These are phyloP conservation scores for Cryptomeria japonica DNA, from an alignment of 75 land plant genomes.

Conservation along the genomic window DNA sequence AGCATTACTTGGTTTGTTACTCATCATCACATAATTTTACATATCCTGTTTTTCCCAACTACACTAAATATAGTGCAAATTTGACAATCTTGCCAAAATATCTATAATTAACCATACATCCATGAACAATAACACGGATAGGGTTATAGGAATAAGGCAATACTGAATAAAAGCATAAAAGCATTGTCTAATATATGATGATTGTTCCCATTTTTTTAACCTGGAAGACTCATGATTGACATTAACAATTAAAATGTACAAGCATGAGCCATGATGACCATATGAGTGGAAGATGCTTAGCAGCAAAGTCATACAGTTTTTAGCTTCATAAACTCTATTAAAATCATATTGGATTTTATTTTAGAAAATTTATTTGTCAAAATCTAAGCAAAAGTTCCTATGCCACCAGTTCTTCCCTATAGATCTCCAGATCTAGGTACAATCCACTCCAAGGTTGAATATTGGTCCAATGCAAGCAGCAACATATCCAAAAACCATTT, in stretches of 20 bases:
- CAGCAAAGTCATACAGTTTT: not conserved
- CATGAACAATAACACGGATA: no score
- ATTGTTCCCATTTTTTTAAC: not conserved
- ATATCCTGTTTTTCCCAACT: not conserved
- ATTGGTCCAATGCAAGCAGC: no score
- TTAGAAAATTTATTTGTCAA: not conserved
- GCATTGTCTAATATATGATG: not conserved
- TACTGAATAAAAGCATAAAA: not conserved
- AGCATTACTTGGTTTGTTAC: no score
- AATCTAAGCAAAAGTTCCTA: not conserved
- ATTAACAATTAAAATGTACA: not conserved
- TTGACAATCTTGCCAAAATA: not conserved
- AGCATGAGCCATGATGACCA: not conserved
- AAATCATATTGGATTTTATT: not conserved
- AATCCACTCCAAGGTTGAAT: no score
- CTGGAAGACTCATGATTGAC: not conserved
- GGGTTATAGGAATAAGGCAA: not conserved
- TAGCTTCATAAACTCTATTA: not conserved
- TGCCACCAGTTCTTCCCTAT: no score
- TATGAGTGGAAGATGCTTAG: not conserved
- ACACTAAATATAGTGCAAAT: not conserved
- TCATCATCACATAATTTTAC: not conserved
- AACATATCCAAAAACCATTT: no score
- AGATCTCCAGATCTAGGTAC: no score
- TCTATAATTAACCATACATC: not conserved